Conservation (phyloP, 1,139 yeast genomes). For the Lodderomyces pseudojiufengensis region DNA sequence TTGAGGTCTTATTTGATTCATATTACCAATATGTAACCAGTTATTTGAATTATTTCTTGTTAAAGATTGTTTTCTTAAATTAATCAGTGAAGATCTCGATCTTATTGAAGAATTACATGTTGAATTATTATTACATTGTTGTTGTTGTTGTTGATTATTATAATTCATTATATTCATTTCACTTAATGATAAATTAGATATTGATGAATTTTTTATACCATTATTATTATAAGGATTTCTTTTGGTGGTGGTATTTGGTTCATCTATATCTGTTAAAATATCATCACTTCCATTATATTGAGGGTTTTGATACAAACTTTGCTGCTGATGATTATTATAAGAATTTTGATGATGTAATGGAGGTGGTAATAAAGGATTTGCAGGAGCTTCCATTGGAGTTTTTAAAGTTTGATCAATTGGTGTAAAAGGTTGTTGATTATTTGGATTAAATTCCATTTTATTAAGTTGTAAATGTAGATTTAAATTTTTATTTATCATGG, state of each 20-base stretch:
- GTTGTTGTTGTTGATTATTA: constrained; percentile 16
- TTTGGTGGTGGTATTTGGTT: constrained; percentile 35
- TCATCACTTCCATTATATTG: constrained; percentile 42
- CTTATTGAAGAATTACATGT: constrained; percentile 11
- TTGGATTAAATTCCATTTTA: constrained; percentile 28
- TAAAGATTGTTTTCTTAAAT: constrained; percentile 43
- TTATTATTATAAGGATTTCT: neutral
- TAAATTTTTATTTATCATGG: constrained; percentile 23
- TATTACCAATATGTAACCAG: constrained; percentile 49
- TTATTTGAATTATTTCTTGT: constrained; percentile 43
- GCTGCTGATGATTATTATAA: constrained; percentile 5
- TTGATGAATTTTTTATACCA: constrained; percentile 17
- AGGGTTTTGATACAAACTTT: constrained; percentile 28
- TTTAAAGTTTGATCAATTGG: constrained; percentile 44
- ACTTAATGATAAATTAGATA: constrained; percentile 30
- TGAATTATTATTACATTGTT: constrained; percentile 1
- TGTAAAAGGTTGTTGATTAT: constrained; percentile 38
- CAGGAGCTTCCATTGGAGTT: constrained; percentile 38
- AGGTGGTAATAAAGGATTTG: constrained; percentile 4
- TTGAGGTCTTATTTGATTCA: constrained; percentile 32
- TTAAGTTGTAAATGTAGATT: constrained; percentile 20
- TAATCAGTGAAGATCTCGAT: constrained; percentile 27
- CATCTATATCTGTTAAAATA: constrained; percentile 40
- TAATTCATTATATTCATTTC: constrained; percentile 37
- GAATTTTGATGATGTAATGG: constrained; percentile 5